A percentile compares a stretch with the other conserved stretches of the same genome.
Evolutionary conservation across 177 flowering plant genomes (phyloP).

Genomic region (Vitis hybrid): DNA sequence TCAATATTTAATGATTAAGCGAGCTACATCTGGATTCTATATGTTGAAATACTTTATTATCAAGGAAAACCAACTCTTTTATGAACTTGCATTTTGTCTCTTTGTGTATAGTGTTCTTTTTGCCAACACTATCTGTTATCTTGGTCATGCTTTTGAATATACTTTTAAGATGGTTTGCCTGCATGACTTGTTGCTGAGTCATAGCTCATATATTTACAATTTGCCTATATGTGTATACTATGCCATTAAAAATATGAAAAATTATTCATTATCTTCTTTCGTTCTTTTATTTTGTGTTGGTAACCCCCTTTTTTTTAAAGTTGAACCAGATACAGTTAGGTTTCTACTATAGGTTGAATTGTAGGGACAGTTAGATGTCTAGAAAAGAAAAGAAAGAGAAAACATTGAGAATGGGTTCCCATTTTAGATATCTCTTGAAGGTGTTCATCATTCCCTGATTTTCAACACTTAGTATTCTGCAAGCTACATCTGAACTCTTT

Average conservation of each 20-base stretch:
- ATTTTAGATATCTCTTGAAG: conserved; percentile 15
- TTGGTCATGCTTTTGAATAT: too few relatives aligned
- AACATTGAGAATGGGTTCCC: conserved; percentile 18
- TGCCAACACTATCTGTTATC: not conserved
- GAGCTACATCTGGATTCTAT: conserved; percentile 26
- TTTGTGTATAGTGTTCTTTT: not conserved
- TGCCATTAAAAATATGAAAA: too few relatives aligned
- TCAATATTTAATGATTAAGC: not conserved
- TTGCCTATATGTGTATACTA: too few relatives aligned
- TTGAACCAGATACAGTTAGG: conserved; percentile 7
- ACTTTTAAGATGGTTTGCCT: too few relatives aligned
- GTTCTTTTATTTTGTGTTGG: too few relatives aligned
- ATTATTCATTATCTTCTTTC: too few relatives aligned
- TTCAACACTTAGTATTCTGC: conserved; percentile 8
- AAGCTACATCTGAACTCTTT: conserved; percentile 35
- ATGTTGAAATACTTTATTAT: not conserved
- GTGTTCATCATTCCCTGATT: conserved; percentile 29
- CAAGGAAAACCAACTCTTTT: too few relatives aligned
- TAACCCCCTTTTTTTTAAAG: too few relatives aligned
- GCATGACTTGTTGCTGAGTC: too few relatives aligned
- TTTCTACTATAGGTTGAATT: not conserved
- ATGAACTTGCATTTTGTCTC: not conserved
- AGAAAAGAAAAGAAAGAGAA: conserved; percentile 20
- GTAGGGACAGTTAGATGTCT: conserved; percentile 17
- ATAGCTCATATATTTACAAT: too few relatives aligned